Percentiles rank a stretch among this genome's conserved stretches.
Conservation (phyloP, 1,139 yeast species). For the Taphrina sp. region DNA sequence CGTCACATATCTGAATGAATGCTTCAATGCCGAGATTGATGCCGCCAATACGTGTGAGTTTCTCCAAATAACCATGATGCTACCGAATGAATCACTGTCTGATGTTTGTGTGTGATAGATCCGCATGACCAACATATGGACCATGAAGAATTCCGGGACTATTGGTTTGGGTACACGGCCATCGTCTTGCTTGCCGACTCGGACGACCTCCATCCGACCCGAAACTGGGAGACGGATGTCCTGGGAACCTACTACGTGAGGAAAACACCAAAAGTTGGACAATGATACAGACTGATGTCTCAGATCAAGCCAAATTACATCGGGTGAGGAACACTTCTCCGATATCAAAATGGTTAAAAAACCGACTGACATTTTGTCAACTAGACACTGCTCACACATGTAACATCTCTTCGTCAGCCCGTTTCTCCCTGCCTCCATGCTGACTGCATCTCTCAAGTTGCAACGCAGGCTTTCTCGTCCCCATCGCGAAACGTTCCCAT, state of each 20-base stretch:
- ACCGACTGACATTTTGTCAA: not conserved
- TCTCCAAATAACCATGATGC: not conserved
- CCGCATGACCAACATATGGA: slow-evolving; percentile 15
- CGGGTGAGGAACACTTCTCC: too few relatives aligned
- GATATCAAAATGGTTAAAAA: too few relatives aligned
- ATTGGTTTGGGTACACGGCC: slow-evolving; percentile 85
- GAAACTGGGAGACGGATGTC: slow-evolving; percentile 54
- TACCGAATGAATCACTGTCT: not conserved
- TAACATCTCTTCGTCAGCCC: too few relatives aligned
- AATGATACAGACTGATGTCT: too few relatives aligned
- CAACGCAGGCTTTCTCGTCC: slow-evolving; percentile 82
- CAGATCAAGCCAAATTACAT: slow-evolving; percentile 85
- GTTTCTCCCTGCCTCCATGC: too few relatives aligned
- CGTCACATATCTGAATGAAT: slow-evolving; percentile 1
- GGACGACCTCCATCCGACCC: slow-evolving; percentile 45
- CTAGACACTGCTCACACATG: slow-evolving; percentile 72
- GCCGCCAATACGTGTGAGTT: slow-evolving; percentile 26
- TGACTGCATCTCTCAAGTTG: slow-evolving; percentile 52
- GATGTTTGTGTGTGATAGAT: too few relatives aligned
- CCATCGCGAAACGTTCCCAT: too few relatives aligned
- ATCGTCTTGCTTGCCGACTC: slow-evolving; percentile 82
- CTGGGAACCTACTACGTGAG: slow-evolving; percentile 65
- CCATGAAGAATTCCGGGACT: slow-evolving; percentile 66
- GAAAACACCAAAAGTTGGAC: not conserved
- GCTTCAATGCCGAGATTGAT: slow-evolving; percentile 24